Conservation (phyloP, 192 early-diverging fungal species). For the Linnemannia schmuckeri region DNA sequence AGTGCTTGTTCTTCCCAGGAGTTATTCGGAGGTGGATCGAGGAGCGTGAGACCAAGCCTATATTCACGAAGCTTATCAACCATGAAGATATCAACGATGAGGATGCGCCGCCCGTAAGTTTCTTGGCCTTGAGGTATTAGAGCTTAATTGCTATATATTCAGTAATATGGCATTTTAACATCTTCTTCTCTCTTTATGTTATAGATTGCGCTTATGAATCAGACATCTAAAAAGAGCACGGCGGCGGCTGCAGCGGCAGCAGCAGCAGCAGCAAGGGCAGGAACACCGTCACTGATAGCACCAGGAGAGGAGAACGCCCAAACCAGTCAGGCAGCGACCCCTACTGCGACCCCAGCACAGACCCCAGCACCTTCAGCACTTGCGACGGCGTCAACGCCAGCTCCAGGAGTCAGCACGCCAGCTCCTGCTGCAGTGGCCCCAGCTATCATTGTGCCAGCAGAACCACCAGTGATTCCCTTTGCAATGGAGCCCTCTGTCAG, state of each 20-base stretch:
- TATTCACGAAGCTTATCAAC: conserved; percentile 42
- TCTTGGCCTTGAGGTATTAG: not conserved
- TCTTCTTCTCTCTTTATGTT: not conserved
- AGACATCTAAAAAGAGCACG: conserved; percentile 32
- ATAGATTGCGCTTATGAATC: conserved; percentile 35
- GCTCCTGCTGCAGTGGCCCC: conserved; percentile 9
- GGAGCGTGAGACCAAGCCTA: conserved; percentile 33
- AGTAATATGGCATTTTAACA: not conserved
- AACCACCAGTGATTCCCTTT: conserved; percentile 18
- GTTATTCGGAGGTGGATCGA: conserved; percentile 58
- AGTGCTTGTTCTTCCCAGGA: conserved; percentile 61
- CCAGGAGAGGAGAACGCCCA: conserved; percentile 33
- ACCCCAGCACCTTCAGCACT: conserved; percentile 26
- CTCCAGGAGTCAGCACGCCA: conserved; percentile 16
- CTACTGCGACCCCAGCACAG: conserved; percentile 29
- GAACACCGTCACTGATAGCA: conserved; percentile 29
- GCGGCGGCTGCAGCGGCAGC: conserved; percentile 25
- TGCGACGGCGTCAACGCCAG: conserved; percentile 15
- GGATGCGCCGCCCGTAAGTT: conserved; percentile 51
- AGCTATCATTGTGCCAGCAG: not conserved
- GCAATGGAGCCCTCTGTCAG: conserved; percentile 52
- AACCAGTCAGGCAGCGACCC: conserved; percentile 3
- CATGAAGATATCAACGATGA: conserved; percentile 53
- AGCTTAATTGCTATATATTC: not conserved
- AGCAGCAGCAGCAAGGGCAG: conserved; percentile 43